Base-by-base conservation (phyloP, 106 monocot genomes). In the Dioscorea dumetorum region DNA sequence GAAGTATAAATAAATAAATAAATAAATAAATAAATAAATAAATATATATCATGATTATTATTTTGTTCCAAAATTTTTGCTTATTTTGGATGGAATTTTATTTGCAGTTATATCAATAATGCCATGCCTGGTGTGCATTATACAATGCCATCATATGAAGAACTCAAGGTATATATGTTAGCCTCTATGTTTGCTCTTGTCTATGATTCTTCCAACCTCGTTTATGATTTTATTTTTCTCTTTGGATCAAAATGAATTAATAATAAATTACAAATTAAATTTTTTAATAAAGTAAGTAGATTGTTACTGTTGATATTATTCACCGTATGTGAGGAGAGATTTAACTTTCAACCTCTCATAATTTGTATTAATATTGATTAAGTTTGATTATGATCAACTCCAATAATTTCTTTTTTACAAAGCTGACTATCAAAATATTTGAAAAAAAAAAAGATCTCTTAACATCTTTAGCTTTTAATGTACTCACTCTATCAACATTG, bases 41-140 rank as follows among this genome's bases (percentile, higher is more conserved):
- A 2, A 8, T 12, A 4, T 2, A 14, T 5, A 14, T n/a, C n/a
- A n/a, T 32, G 12, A 14, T 12, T 5, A 61, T 16, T 13, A 14
- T 3, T 24, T 24, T 61, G 28, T 31, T 23, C 10, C 4, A 28
- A 61, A 33, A 0, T 61, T 32, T 14, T 32, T 5, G 28, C 28
- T 28, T 28, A 28, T 28, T 28, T 28, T 1, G 28, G 28, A 28
- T 28, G 1, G 1, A 28, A 28, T 28, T 28, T 28, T 28, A 7
- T 61, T 32, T 31, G 61, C 61, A 61, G 61, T 61, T 24, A 61
- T 31, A 13, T 61, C 4, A 61, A 61, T 61, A 11, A 6, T 28
- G 24, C 31, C 31, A 4, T 61, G 24, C 61, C 28, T 12, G 61
- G 61, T 0, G 4, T 14, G 6, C 61, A 32, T 61, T 61, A 28